These are phyloP conservation scores for Kewa caespitosa DNA, from an alignment of 179 eudicot genomes.

Conservation along the genomic window DNA sequence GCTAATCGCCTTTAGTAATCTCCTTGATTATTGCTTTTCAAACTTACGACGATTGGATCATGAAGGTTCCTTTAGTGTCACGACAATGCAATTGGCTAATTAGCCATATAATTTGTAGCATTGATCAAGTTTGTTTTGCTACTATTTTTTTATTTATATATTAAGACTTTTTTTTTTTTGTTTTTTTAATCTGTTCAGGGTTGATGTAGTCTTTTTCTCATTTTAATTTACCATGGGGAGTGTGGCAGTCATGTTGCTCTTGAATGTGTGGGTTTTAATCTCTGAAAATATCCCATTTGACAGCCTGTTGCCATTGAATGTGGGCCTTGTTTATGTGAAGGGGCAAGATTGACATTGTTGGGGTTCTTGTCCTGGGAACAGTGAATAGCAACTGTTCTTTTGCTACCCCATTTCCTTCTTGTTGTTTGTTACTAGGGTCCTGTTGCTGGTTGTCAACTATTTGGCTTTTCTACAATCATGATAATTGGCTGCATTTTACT, in stretches of 20 bases:
- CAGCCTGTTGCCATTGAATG: slow-evolving; percentile 46
- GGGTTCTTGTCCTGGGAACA: slow-evolving; percentile 21
- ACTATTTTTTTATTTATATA: no score
- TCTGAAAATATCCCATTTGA: slow-evolving; percentile 33
- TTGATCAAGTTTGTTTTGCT: slow-evolving; percentile 6
- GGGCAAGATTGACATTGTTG: slow-evolving; percentile 31
- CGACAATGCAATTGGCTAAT: neutral
- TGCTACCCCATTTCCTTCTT: slow-evolving; percentile 20
- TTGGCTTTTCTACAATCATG: slow-evolving; percentile 5
- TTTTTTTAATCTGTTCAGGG: slow-evolving; percentile 7
- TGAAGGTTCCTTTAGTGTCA: slow-evolving; percentile 3
- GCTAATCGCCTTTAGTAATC: neutral
- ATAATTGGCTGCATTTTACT: slow-evolving; percentile 19
- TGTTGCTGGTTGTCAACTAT: slow-evolving; percentile 16
- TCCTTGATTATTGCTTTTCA: slow-evolving; percentile 1
- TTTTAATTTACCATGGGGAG: slow-evolving; percentile 22
- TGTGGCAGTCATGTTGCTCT: slow-evolving; percentile 29
- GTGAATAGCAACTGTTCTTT: slow-evolving; percentile 30
- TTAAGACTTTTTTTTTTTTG: neutral
- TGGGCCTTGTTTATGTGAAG: slow-evolving; percentile 30
- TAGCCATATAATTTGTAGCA: slow-evolving; percentile 12
- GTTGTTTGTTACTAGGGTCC: slow-evolving; percentile 14
- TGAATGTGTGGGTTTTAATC: slow-evolving; percentile 33
- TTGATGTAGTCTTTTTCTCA: slow-evolving; percentile 7
- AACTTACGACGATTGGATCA: neutral